Base-by-base conservation (phyloP, 345 rosid genomes). In the Hevea brasiliensis region DNA sequence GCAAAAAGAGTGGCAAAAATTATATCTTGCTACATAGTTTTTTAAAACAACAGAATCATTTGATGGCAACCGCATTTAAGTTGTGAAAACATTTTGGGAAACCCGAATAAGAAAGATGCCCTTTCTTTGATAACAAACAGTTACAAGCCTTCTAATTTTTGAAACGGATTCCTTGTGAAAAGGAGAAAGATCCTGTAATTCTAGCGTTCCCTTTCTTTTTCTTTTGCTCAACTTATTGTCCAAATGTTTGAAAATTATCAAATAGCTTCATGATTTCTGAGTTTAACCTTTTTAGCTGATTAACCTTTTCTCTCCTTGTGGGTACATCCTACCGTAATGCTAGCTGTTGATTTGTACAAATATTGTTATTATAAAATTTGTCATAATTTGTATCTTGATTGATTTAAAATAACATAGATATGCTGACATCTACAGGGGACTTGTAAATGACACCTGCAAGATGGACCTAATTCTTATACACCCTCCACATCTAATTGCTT, bases 381-480 rank as follows among this genome's bases (percentile, higher is more conserved):
- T 61, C 35, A 11, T 32, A 64, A 5, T 9, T 55, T 45, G 4
- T 40, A 0, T 41, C 57, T 61, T 21, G 45, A 50, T 50, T 9
- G 37, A 29, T 13, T 55, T 13, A 10, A 51, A 48, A 48, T 32
- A 12, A 61, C 29, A 24, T 47, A 17, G 11, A 12, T 20, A 44
- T 44, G 15, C 27, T 58, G 74, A 21, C 7, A 65, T 55, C 5
- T 66, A 18, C 89, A 95, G 99, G 99, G 99, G 99, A 65, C 86
- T 95, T 67, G 89, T 91, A 67, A 95, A 95, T 71, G 99, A 95
- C 79, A 95, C 99, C 7, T 95, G 92, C 89, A 90, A 79, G 90
- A 90, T 87, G 97, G 99, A 95, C 74, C 90, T 92, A 18, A 89
- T 92, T 83, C 99, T 95, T 51, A 81, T 82, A 53, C 94, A 95